Percentiles rank a stretch among this genome's conserved stretches.
Conservation (phyloP, 441 rosid species). For the Euphorbia celastroides region DNA sequence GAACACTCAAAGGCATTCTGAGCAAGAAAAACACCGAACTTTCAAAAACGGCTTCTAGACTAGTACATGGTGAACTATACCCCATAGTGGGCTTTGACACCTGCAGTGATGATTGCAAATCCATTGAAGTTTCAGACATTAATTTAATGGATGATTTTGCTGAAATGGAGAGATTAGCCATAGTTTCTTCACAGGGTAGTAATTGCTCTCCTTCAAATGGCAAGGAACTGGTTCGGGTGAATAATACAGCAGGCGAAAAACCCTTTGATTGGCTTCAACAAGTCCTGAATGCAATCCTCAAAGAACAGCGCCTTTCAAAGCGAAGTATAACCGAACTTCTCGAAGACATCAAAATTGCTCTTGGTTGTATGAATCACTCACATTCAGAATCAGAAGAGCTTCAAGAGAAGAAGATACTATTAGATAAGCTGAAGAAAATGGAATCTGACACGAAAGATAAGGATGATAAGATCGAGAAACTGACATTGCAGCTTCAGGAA, state of each 20-base stretch:
- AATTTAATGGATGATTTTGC: slow-evolving; percentile 93
- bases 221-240: slow-evolving; percentile 28
- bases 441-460: slow-evolving; percentile 22
- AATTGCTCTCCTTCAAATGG: slow-evolving; percentile 15
- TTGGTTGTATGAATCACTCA: slow-evolving; percentile 43
- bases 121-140: slow-evolving; percentile 38
- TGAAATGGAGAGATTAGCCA: slow-evolving; percentile 92
- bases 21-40: too few relatives aligned
- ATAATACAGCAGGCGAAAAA: slow-evolving; percentile 30
- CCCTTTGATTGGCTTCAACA: slow-evolving; percentile 66
- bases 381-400: slow-evolving; percentile 9
- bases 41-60: slow-evolving; percentile 62
- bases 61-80: slow-evolving; percentile 36
- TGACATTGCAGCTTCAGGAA: slow-evolving; percentile 36
- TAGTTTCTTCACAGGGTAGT: slow-evolving; percentile 33
- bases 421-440: slow-evolving; percentile 31
- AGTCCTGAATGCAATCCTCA: slow-evolving; percentile 58
- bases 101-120: slow-evolving; percentile 51
- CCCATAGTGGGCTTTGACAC: slow-evolving; percentile 35
- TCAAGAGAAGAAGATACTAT: slow-evolving; percentile 32
- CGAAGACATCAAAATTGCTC: slow-evolving; percentile 68
- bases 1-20: slow-evolving; percentile 76
- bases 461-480: slow-evolving; percentile 34
- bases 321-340: slow-evolving; percentile 47
- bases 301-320: slow-evolving; percentile 56